Evolutionary conservation across 805 yeast genomes (phyloP).

Genomic region (Wickerhamomyces subpelliculosus): DNA sequence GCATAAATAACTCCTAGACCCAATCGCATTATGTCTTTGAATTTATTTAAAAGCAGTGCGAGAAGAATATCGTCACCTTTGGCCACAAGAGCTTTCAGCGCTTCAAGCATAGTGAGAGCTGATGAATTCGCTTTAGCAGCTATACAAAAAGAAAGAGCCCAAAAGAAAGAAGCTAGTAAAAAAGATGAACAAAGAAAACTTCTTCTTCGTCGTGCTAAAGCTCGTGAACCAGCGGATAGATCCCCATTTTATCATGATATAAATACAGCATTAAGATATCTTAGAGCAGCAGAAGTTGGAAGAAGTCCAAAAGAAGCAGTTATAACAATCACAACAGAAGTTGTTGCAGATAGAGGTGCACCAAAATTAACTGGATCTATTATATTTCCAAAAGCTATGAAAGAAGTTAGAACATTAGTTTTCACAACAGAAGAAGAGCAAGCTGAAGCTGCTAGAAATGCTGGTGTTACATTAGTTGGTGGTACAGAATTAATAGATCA

Average conservation of each 20-base stretch:
- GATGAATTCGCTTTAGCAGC: constrained; percentile 22
- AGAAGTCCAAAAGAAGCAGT: constrained; percentile 66
- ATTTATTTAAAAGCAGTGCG: not conserved
- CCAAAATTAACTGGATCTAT: constrained; percentile 68
- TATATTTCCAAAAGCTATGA: constrained; percentile 65
- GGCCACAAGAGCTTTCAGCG: constrained; percentile 12
- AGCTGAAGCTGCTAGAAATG: constrained; percentile 41
- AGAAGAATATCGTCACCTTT: not conserved
- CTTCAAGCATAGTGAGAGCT: constrained; percentile 4
- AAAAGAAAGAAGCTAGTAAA: constrained; percentile 17
- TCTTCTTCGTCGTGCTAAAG: constrained; percentile 29
- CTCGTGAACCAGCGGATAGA: constrained; percentile 37
- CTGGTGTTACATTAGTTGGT: constrained; percentile 65
- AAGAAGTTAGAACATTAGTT: constrained; percentile 57
- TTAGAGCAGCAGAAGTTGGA: constrained; percentile 90
- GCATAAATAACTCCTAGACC: not conserved
- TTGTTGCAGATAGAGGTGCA: constrained; percentile 72
- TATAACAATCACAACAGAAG: constrained; percentile 53
- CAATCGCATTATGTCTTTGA: not conserved
- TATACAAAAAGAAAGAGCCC: constrained; percentile 22
- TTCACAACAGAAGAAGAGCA: constrained; percentile 54
- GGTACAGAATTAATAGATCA: constrained; percentile 62
- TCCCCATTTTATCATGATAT: constrained; percentile 66
- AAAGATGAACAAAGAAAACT: constrained; percentile 30
- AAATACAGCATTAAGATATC: constrained; percentile 63